These are phyloP conservation scores for Rhododendron simsii DNA, from an alignment of 148 eudicot genomes.

Conservation along the genomic window DNA sequence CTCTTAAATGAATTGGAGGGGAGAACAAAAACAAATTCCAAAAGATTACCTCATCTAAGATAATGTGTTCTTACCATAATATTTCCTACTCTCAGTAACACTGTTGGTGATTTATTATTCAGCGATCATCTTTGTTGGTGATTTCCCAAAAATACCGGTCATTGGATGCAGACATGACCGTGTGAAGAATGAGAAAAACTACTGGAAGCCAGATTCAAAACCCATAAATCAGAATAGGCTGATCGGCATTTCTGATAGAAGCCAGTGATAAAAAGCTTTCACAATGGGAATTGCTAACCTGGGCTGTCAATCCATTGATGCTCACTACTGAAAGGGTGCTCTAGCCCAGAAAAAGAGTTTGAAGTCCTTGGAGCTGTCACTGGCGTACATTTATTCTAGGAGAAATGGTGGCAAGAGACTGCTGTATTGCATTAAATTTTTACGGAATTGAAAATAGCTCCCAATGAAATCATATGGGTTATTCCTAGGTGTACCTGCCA, in stretches of 20 bases:
- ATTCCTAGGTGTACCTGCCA: neutral
- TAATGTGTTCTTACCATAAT: neutral
- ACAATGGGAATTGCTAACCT: neutral
- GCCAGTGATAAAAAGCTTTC: neutral
- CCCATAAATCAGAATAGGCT: neutral
- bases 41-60: neutral
- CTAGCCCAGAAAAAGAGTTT: neutral
- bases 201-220: neutral
- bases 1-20: neutral
- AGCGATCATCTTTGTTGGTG: constrained; percentile 63
- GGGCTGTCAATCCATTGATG: neutral
- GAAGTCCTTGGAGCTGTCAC: neutral
- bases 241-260: neutral
- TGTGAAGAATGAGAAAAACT: neutral
- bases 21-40: neutral
- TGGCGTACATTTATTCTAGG: neutral
- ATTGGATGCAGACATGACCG: constrained; percentile 14
- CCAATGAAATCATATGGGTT: neutral
- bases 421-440: neutral
- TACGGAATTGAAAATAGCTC: neutral
- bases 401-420: neutral
- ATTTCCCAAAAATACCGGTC: constrained; percentile 45
- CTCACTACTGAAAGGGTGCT: neutral
- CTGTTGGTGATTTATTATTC: constrained; percentile 17
- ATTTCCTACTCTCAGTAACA: neutral